phyloP scores from a whole-genome alignment of 192 early-diverging fungal genomes.

The Phlyctochytrium bullatum region DNA sequence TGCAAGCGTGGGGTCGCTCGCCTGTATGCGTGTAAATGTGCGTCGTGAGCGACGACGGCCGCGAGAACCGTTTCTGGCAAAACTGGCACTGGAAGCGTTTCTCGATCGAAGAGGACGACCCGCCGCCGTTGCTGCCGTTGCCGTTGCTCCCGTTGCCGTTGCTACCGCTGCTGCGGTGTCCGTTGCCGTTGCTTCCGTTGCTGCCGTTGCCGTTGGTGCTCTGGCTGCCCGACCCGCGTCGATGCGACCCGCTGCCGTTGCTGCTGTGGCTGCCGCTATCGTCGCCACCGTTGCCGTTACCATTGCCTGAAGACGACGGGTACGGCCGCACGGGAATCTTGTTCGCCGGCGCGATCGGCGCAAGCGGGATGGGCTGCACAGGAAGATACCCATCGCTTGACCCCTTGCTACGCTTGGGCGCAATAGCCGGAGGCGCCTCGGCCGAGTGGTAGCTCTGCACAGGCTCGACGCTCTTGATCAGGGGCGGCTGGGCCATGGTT shows the following conservation, averaged over 20 bases:
- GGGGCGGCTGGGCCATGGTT: not conserved
- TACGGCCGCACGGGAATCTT: no score
- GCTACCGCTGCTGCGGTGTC: not conserved
- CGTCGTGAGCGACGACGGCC: conserved; percentile 31
- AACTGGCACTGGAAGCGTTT: conserved; percentile 16
- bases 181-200: not conserved
- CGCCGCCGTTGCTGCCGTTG: no score
- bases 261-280: no score
- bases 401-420: no score
- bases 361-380: no score
- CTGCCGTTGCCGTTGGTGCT: not conserved
- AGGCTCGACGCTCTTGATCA: not conserved
- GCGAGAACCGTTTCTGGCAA: conserved; percentile 35
- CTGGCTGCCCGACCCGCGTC: not conserved
- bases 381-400: no score
- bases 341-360: no score
- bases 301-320: no score
- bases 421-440: not conserved
- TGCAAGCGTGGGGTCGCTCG: conserved; percentile 78
- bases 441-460: not conserved
- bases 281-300: no score
- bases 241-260: not conserved
- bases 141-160: no score
- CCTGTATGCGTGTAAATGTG: conserved; percentile 85
- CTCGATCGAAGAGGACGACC: no score